A percentile compares a stretch with the other conserved stretches of the same genome.
phyloP scores from a whole-genome alignment of 2,329 filamentous ascomycete species.

The Hymenoscyphus salicellus region DNA sequence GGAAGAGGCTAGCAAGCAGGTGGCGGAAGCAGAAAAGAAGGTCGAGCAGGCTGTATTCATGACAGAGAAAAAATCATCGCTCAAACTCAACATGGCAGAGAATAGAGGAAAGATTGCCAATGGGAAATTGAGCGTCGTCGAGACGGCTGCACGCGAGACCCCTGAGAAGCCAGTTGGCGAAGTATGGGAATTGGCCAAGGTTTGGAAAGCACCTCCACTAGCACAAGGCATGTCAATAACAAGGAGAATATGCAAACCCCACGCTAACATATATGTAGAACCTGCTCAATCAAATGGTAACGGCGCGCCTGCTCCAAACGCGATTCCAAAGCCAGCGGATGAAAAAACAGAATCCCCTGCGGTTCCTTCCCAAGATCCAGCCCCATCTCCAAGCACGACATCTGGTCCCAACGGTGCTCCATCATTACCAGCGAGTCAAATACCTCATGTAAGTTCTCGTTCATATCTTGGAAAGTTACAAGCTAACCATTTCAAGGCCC shows the following conservation, averaged over 20 bases:
- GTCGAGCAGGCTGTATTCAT: conserved; percentile 57
- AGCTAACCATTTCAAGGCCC: conserved; percentile 21
- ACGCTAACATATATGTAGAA: conserved; percentile 17
- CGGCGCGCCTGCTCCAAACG: background rate
- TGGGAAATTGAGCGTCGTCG: conserved; percentile 74
- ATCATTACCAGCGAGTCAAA: conserved; percentile 25
- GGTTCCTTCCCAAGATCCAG: conserved; percentile 12
- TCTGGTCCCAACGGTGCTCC: conserved; percentile 22
- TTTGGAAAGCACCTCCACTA: conserved; percentile 49
- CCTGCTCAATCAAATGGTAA: conserved; percentile 25
- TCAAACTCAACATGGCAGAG: conserved; percentile 77
- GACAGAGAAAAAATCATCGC: conserved; percentile 69
- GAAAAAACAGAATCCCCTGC: conserved; percentile 25
- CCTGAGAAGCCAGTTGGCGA: conserved; percentile 79
- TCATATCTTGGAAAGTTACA: background rate
- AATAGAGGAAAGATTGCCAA: conserved; percentile 61
- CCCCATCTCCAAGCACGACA: conserved; percentile 16
- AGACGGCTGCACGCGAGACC: conserved; percentile 79
- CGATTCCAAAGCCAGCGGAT: conserved; percentile 17
- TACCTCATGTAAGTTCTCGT: conserved; percentile 30
- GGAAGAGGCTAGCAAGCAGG: conserved; percentile 51
- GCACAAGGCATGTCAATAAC: conserved; percentile 8
- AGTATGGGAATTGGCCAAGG: conserved; percentile 80
- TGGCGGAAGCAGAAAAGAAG: conserved; percentile 50
- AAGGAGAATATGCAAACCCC: background rate